Conservation (phyloP, 352 stramenopile genomes). For the Globisporangium ultimum region DNA sequence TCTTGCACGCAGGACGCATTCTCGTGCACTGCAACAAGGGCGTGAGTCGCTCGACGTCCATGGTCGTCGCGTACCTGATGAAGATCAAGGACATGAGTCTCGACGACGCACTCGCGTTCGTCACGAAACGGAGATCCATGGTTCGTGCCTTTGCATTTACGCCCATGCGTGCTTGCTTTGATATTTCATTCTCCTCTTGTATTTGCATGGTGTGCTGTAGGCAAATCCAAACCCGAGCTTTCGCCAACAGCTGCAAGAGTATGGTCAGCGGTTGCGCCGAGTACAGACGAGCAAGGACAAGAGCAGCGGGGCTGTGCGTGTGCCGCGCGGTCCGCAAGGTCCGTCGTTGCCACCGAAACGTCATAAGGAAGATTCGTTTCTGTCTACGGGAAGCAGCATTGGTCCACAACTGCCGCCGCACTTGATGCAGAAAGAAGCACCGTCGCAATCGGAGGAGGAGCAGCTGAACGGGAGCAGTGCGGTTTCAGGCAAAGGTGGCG, state of each 20-base stretch:
- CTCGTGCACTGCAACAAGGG: constrained; percentile 92
- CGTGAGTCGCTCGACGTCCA: constrained; percentile 85
- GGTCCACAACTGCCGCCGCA: constrained; percentile 54
- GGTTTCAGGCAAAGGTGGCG: neutral
- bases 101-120: constrained; percentile 58
- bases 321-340: constrained; percentile 12
- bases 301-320: neutral
- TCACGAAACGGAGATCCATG: constrained; percentile 50
- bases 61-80: constrained; percentile 91
- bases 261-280: constrained; percentile 40
- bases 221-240: constrained; percentile 76
- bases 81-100: constrained; percentile 67
- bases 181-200: too few species aligned
- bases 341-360: constrained; percentile 10
- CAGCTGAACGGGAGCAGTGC: neutral
- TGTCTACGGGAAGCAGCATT: constrained; percentile 21
- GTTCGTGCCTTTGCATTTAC: constrained; percentile 12
- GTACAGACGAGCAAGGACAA: constrained; percentile 9
- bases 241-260: constrained; percentile 55
- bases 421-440: constrained; percentile 14
- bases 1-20: constrained; percentile 53
- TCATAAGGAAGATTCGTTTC: neutral
- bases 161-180: too few species aligned
- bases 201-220: constrained; percentile 7
- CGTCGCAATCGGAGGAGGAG: constrained; percentile 10